These are phyloP conservation scores for Colletotrichum sidae DNA, from an alignment of 2,329 filamentous ascomycete genomes.

Conservation along the genomic window DNA sequence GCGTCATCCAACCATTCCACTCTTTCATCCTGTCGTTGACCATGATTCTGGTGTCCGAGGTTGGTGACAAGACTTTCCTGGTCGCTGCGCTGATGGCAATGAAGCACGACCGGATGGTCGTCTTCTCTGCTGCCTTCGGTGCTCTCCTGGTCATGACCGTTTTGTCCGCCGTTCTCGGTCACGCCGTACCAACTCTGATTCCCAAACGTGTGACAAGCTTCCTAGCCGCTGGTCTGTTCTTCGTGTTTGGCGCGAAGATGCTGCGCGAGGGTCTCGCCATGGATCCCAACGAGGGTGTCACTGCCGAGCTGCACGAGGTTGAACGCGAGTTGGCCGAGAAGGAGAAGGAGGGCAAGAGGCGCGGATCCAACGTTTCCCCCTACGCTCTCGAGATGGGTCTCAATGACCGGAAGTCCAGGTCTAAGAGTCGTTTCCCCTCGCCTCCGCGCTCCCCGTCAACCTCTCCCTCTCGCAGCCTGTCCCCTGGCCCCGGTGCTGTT, in stretches of 20 bases:
- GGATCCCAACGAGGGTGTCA: constrained; percentile 88
- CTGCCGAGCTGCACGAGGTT: constrained; percentile 98
- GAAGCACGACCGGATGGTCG: constrained; percentile 93
- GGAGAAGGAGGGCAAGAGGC: constrained; percentile 78
- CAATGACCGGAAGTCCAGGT: constrained; percentile 74
- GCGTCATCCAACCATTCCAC: constrained; percentile 83
- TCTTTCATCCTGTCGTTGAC: constrained; percentile 93
- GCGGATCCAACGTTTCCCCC: constrained; percentile 76
- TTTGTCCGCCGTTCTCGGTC: constrained; percentile 90
- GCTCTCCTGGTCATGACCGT: constrained; percentile 95
- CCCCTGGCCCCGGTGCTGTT: constrained; percentile 52
- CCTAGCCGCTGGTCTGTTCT: constrained; percentile 85
- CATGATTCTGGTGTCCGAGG: constrained; percentile 97
- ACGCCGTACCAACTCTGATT: constrained; percentile 89
- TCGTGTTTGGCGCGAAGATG: constrained; percentile 88
- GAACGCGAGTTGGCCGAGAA: constrained; percentile 95
- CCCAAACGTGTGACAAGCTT: constrained; percentile 93
- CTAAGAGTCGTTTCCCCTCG: constrained; percentile 81
- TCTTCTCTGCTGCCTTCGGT: constrained; percentile 94
- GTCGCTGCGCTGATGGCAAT: constrained; percentile 98
- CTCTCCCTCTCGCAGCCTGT: constrained; percentile 74
- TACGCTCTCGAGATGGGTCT: constrained; percentile 86
- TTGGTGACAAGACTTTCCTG: constrained; percentile 98
- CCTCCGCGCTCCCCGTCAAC: constrained; percentile 83
- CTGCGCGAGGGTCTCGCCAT: constrained; percentile 89